Percentiles rank a stretch among this genome's conserved stretches.
phyloP scores from a whole-genome alignment of 192 early-diverging fungal genomes.

The Umbelopsis isabellina region DNA sequence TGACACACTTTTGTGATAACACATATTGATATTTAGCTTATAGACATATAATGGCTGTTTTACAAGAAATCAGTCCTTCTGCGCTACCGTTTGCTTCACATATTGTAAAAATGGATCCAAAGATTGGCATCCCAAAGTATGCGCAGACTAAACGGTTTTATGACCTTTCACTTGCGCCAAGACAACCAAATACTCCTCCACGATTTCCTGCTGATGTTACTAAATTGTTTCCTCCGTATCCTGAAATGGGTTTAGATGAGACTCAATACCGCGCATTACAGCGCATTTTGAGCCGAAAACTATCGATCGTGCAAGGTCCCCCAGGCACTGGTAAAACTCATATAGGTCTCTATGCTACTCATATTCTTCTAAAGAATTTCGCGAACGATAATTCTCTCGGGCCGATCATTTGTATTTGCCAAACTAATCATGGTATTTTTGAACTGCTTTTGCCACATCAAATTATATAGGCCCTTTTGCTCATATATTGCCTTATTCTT shows the following conservation, averaged over 20 bases:
- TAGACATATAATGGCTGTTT: slow-evolving; percentile 48
- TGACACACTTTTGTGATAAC: neutral
- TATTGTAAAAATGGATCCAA: slow-evolving; percentile 40
- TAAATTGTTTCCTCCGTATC: slow-evolving; percentile 21
- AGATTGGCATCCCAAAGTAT: slow-evolving; percentile 46
- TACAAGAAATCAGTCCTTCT: slow-evolving; percentile 44
- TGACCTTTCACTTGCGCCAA: slow-evolving; percentile 23
- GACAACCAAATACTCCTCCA: neutral
- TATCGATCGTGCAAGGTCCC: slow-evolving; percentile 59
- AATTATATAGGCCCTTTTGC: neutral
- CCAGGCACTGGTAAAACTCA: slow-evolving; percentile 66
- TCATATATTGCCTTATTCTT: neutral
- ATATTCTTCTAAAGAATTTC: slow-evolving; percentile 47
- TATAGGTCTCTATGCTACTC: slow-evolving; percentile 52
- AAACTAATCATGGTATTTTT: slow-evolving; percentile 58
- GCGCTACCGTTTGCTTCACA: slow-evolving; percentile 48
- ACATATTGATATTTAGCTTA: slow-evolving; percentile 42
- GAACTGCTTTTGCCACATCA: neutral
- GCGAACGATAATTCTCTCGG: slow-evolving; percentile 25
- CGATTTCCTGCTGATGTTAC: slow-evolving; percentile 22
- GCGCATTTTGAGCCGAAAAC: slow-evolving; percentile 45
- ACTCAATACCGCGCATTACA: slow-evolving; percentile 52
- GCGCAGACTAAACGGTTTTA: slow-evolving; percentile 25
- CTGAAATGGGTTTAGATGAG: slow-evolving; percentile 34
- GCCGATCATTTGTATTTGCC: slow-evolving; percentile 56